Base-by-base conservation (phyloP, 2,329 filamentous ascomycete species). In the Alternaria consortialis region DNA sequence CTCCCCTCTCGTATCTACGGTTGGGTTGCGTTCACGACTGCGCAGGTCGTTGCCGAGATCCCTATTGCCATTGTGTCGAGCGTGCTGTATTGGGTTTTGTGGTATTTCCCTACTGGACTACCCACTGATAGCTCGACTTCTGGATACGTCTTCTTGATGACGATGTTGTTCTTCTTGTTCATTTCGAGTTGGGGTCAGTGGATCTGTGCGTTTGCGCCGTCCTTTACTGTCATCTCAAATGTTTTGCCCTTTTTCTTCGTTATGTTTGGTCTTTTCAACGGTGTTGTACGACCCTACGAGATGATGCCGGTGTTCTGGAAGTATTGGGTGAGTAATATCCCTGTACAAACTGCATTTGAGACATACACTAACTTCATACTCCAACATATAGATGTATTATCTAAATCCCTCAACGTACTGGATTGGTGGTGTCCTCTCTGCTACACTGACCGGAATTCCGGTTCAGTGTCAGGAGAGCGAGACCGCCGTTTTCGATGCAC, bases 181-280 rank as follows among this genome's bases (percentile, higher is more conserved):
- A 86, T 89, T 75, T 86, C 85, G 32, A 88, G 84, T 67, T 94
- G 89, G 91, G 92, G 90, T 20, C 91, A 93, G 75, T 94, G 91
- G 91, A 92, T 95, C 68, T 91, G 89, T 64, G 91, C 92, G 0
- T 93, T 93, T 77, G 90, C 91, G 0, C 91, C 91, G 0, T 89
- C 84, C 40, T 93, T 93, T 79, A 92, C 90, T 0, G 90, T 93
- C 64, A 92, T 94, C 66, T 88, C 87, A 43, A 93, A 94, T 72
- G 71, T 78, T 1, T 81, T 93, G 5, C 91, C 91, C 1, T 93
- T 94, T 82, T 92, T 94, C 84, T 91, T 94, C 80, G 88, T 93
- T 76, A 88, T 92, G 82, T 89, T 91, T 71, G 85, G 84, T 40
- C 79, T 92, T 25, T 93, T 94, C 84, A 93, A 92, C 80, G 91